A percentile compares a stretch with the other conserved stretches of the same genome.
These are phyloP conservation scores for Microdochium trichocladiopsis DNA, from an alignment of 2,329 filamentous ascomycete genomes.

Conservation along the genomic window DNA sequence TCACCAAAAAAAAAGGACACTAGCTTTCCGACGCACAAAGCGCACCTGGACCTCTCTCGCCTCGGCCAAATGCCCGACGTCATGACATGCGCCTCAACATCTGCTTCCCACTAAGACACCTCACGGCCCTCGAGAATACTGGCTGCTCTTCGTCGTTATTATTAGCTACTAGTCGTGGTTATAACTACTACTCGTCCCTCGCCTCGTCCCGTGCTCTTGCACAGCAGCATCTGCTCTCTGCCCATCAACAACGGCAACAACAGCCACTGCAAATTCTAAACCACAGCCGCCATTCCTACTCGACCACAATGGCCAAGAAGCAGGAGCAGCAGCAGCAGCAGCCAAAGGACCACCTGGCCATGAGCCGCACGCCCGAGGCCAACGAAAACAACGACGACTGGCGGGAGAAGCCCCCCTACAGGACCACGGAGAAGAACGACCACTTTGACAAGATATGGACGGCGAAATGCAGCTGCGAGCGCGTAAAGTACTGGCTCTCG, in stretches of 20 bases:
- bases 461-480: constrained; percentile 65
- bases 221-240: too few species aligned
- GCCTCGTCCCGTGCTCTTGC: too few species aligned
- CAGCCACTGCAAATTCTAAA: too few species aligned
- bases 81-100: not conserved
- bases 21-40: not conserved
- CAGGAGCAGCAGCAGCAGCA: not conserved
- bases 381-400: constrained; percentile 26
- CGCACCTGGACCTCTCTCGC: not conserved
- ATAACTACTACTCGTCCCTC: too few species aligned
- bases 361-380: not conserved
- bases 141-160: too few species aligned
- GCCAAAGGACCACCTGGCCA: not conserved
- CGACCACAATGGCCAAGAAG: not conserved
- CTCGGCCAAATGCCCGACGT: not conserved
- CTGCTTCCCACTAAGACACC: not conserved
- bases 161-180: not conserved
- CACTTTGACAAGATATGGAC: constrained; percentile 18
- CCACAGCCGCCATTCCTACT: not conserved
- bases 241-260: too few species aligned
- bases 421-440: constrained; percentile 10
- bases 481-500: constrained; percentile 62
- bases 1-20: not conserved
- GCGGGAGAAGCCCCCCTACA: constrained; percentile 24
- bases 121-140: not conserved